Conservation (phyloP, 306 rosid genomes). For the Dicorynia guianensis region DNA sequence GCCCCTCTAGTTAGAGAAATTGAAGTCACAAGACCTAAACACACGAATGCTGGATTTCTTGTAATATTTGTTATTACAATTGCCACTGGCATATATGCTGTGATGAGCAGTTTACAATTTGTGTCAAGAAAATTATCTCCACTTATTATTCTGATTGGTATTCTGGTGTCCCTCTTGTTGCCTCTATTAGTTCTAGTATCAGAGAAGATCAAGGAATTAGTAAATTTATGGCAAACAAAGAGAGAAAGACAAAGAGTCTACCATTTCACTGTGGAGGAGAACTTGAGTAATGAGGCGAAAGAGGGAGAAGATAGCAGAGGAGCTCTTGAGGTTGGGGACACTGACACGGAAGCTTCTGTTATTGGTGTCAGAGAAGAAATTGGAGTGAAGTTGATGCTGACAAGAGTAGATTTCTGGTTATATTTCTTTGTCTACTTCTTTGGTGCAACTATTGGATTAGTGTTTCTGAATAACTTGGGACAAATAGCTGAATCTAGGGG, state of each 20-base stretch:
- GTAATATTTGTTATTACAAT: constrained; percentile 69
- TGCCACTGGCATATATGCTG: constrained; percentile 68
- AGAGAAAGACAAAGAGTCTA: constrained; percentile 54
- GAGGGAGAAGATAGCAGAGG: constrained; percentile 32
- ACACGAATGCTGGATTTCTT: constrained; percentile 54
- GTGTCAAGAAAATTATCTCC: constrained; percentile 46
- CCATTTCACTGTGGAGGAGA: constrained; percentile 52
- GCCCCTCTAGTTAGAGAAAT: constrained; percentile 55
- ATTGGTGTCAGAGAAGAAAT: constrained; percentile 60
- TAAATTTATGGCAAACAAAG: constrained; percentile 36
- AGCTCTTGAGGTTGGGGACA: background rate
- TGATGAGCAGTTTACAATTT: constrained; percentile 60
- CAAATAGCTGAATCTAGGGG: constrained; percentile 86
- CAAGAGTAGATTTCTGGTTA: constrained; percentile 77
- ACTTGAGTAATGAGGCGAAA: constrained; percentile 7
- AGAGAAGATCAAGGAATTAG: constrained; percentile 40
- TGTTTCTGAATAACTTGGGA: constrained; percentile 78
- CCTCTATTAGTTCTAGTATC: constrained; percentile 55
- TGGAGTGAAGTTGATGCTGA: constrained; percentile 68
- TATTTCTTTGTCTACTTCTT: constrained; percentile 66
- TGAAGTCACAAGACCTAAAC: constrained; percentile 20
- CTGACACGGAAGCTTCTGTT: background rate
- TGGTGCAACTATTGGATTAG: constrained; percentile 79
- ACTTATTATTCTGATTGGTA: constrained; percentile 43
- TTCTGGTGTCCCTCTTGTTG: constrained; percentile 46